phyloP scores from a whole-genome alignment of 2,329 filamentous ascomycete species.

The Curvularia sp. region DNA sequence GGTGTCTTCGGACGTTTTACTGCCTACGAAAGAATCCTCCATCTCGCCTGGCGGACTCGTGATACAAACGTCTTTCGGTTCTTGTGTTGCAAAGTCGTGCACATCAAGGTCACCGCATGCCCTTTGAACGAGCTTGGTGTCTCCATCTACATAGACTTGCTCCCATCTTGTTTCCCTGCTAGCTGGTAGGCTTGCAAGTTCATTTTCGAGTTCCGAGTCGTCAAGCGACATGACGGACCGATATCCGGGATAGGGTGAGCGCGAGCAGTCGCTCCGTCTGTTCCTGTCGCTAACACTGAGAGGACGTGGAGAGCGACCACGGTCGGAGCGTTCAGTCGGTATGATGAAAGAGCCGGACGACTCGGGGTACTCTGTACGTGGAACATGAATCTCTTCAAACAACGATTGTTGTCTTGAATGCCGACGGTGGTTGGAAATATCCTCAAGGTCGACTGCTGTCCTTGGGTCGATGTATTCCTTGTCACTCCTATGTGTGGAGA shows the following conservation, averaged over 20 bases:
- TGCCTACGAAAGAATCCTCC: constrained; percentile 38
- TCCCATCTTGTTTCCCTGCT: constrained; percentile 50
- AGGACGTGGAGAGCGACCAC: constrained; percentile 35
- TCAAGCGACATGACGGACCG: constrained; percentile 50
- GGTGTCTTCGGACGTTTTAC: constrained; percentile 35
- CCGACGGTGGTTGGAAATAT: constrained; percentile 48
- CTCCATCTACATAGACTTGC: constrained; percentile 50
- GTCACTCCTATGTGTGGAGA: constrained; percentile 53
- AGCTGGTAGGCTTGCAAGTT: constrained; percentile 44
- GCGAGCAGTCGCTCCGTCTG: constrained; percentile 47
- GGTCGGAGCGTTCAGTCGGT: constrained; percentile 30
- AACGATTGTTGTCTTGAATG: constrained; percentile 40
- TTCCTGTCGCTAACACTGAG: constrained; percentile 34
- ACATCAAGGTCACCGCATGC: constrained; percentile 40
- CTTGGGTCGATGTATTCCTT: constrained; percentile 59
- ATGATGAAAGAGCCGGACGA: constrained; percentile 56
- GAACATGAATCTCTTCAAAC: constrained; percentile 42
- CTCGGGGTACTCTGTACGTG: constrained; percentile 55
- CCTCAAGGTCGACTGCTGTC: constrained; percentile 54
- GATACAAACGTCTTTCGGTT: constrained; percentile 47
- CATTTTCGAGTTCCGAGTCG: constrained; percentile 49
- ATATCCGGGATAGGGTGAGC: constrained; percentile 46
- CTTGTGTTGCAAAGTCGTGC: constrained; percentile 43
- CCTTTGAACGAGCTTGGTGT: constrained; percentile 48
- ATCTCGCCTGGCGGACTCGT: constrained; percentile 45